Base-by-base conservation (phyloP, 164 flowering plant species). In the Akebia trifoliata region DNA sequence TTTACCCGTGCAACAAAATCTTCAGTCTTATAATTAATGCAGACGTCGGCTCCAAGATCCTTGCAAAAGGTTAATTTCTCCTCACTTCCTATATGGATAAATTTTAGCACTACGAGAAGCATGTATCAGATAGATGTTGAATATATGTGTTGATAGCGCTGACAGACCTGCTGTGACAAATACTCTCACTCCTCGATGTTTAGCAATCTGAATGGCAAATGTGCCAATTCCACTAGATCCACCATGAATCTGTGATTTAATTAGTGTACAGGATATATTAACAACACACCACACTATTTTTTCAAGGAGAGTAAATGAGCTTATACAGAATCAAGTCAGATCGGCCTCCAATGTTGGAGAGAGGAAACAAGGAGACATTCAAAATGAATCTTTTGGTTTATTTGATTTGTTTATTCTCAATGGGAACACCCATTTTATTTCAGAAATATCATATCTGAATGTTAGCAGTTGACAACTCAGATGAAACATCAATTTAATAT, bases 161-260 rank as follows among this genome's bases (percentile, higher is more conserved):
- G 37, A 36, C 56, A 52, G 26, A 87, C 98, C 96, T 83, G 95
- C 96, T 28, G 98, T 92, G 48, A 82, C 82, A 68, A 93, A 84
- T 9, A 89, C 98, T 67, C 64, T 80, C 10, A 63, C 81, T 59
- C 97, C 97, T 32, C 8, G 57, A 67, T 72, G 72, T 59, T 87
- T 87, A 43, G 97, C 98, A 8, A 89, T 80, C 77, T 93, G 95
- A 73, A 93, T 80, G 0, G 94, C 97, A 77, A 93, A 93, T 17
- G 92, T 89, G 29, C 98, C 95, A 52, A 93, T 93, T 58, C 98
- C 97, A 65, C 98, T 89, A 38, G 98, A 89, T 28, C 97, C 98
- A 24, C 94, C 98, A 70, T 93, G 97, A 69, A 87, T 62, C 97
- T 85, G 78, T 63, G 69, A 69, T 38, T 43, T 29, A 3, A 14